These are phyloP conservation scores for Tolypocladium capitatum DNA, from an alignment of 2,329 filamentous ascomycete species.

Conservation along the genomic window DNA sequence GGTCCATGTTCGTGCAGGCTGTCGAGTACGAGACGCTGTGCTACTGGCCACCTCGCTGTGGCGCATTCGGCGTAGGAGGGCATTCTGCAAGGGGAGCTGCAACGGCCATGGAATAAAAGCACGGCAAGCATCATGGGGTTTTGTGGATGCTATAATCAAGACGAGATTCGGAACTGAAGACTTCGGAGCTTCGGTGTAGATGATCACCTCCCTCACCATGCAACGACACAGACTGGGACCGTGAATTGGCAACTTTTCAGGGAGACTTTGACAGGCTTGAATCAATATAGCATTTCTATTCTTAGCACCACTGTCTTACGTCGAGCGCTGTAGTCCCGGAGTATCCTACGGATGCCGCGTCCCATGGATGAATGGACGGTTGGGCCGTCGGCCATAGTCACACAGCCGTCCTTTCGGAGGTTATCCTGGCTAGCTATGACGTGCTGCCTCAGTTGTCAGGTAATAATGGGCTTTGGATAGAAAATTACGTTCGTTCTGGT, in stretches of 20 bases:
- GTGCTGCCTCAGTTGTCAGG: not conserved
- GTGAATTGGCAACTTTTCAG: not conserved
- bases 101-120: not conserved
- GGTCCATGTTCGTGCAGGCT: too few relatives aligned
- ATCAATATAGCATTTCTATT: too few relatives aligned
- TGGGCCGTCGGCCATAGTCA: not conserved
- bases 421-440: not conserved
- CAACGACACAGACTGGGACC: not conserved
- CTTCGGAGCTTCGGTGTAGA: not conserved
- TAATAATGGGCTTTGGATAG: too few relatives aligned
- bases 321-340: not conserved
- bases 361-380: not conserved
- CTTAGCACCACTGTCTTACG: not conserved
- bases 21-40: not conserved
- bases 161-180: not conserved
- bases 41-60: not conserved
- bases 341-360: not conserved
- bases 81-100: not conserved
- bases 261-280: not conserved
- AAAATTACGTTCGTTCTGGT: not conserved
- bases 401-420: not conserved
- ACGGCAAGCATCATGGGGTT: not conserved
- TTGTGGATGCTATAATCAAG: not conserved
- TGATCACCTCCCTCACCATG: not conserved
- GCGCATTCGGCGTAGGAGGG: not conserved